Conservation (phyloP, 1,284 basidiomycete genomes). For the Schizophyllum amplum region DNA sequence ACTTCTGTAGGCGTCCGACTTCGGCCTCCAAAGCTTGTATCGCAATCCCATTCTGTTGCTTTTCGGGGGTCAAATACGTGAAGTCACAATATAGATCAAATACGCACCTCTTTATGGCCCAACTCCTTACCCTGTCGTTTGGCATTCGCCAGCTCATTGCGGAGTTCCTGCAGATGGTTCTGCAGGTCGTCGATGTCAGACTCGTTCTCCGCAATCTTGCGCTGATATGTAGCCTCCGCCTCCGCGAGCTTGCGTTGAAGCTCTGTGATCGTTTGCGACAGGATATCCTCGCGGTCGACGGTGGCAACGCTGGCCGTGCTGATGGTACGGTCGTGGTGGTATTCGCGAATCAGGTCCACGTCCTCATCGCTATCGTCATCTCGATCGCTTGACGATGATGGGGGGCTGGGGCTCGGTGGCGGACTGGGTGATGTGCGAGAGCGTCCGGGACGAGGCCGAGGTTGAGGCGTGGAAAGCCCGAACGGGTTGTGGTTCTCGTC, state of each 20-base stretch:
- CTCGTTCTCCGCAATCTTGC: constrained; percentile 66
- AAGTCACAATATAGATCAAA: constrained; percentile 3
- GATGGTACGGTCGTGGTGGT: constrained; percentile 51
- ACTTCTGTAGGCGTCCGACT: constrained; percentile 64
- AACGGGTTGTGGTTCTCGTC: too few relatives aligned
- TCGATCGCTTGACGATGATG: constrained; percentile 23
- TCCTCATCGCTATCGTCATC: constrained; percentile 32
- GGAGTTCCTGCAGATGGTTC: constrained; percentile 60
- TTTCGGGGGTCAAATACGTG: constrained; percentile 5
- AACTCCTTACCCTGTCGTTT: constrained; percentile 88
- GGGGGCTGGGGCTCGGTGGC: constrained; percentile 25
- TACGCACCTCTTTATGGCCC: constrained; percentile 64
- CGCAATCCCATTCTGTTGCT: constrained; percentile 57
- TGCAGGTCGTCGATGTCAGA: constrained; percentile 71
- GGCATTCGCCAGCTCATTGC: constrained; percentile 62
- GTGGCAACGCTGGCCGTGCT: constrained; percentile 49
- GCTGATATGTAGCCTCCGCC: constrained; percentile 59
- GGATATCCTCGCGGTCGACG: constrained; percentile 56
- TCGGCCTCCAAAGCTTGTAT: constrained; percentile 70
- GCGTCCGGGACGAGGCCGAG: too few relatives aligned
- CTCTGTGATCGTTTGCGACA: constrained; percentile 61
- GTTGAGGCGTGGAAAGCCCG: too few relatives aligned
- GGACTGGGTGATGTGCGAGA: constrained; percentile 20
- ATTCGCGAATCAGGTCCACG: constrained; percentile 40
- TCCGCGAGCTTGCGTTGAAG: constrained; percentile 65